Evolutionary conservation across 768 basidiomycete species (phyloP), one percentile per base, ranked within the genome.

Genomic region (Hirschioporus abietinus): DNA sequence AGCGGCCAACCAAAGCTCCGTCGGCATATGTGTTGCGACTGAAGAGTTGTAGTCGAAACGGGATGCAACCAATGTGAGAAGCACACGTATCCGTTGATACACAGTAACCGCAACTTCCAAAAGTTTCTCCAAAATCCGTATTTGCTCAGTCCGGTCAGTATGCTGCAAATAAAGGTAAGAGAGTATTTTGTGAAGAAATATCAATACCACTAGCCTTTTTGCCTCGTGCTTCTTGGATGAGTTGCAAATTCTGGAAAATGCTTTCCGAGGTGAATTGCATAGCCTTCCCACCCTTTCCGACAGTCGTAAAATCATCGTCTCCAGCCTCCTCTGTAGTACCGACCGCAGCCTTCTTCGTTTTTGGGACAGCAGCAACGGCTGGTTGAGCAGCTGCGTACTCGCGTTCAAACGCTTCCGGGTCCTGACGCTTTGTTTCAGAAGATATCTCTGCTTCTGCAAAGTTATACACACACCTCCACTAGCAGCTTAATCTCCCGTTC

Each of bases 21-120:
- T 81, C 7, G 97, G 95, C 90, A 99, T 97, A 74, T 94, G 88
- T 1, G 89, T 86, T 8, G 90, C 81, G 66, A 90, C 85, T 24
- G 90, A 92, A 25, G 93, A 90, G 76, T 95, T 96, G 81, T 97
- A 99, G 79, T 99, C 97, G 75, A 99, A 97, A 59, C 95, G 91
- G 9, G 95, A 93, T 1, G 96, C 95, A 71, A 99, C 87, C 65
- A 99, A 86, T 18, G 95, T 91, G 64, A 99, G 86, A 35, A 99
- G 87, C 35, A 99, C 94, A 65, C 97, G 91, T 68, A 99, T 95
- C 70, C 88, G 88, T 74, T 96, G 94, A 76, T 99, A 99, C 0
- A 92, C 80, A 5, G 95, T 96, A 15, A 84, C 85, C 7, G 95
- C 89, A 17, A 96, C 91, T 72, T 90, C 89, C 12, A 96, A 82